phyloP scores from a whole-genome alignment of 495 filamentous ascomycete species.

The Tuber microsphaerosporum region DNA sequence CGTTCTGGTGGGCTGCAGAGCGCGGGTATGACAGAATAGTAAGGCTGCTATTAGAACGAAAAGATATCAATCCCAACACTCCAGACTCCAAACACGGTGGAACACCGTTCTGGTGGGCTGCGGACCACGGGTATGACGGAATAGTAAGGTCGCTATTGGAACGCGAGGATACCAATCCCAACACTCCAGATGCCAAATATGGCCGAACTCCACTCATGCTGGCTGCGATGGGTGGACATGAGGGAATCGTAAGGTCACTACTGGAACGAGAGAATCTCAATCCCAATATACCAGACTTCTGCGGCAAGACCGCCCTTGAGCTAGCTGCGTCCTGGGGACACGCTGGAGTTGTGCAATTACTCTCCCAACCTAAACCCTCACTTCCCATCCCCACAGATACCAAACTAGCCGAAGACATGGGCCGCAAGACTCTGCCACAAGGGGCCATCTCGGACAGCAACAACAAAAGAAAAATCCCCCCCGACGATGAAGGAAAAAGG shows the following conservation, averaged over 20 bases:
- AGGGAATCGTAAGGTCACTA: neutral
- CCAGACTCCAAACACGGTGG: too few relatives aligned
- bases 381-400: neutral
- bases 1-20: too few relatives aligned
- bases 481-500: too few relatives aligned
- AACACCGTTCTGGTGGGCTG: conserved; percentile 36
- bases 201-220: neutral
- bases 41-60: too few relatives aligned
- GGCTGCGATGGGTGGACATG: neutral
- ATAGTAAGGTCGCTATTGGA: conserved; percentile 32
- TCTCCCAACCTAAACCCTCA: neutral
- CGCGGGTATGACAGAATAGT: too few relatives aligned
- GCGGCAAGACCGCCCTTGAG: neutral
- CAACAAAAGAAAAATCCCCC: too few relatives aligned
- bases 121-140: conserved; percentile 42
- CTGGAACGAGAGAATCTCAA: neutral
- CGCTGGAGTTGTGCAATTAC: neutral
- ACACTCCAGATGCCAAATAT: neutral
- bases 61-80: too few relatives aligned
- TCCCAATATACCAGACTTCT: too few relatives aligned
- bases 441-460: too few relatives aligned
- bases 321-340: neutral
- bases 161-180: neutral
- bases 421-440: too few relatives aligned
- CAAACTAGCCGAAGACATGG: too few relatives aligned